Evolutionary conservation across 169 alveolate species (phyloP), one percentile per base, ranked within the genome.

Genomic region (Theileria parva): DNA sequence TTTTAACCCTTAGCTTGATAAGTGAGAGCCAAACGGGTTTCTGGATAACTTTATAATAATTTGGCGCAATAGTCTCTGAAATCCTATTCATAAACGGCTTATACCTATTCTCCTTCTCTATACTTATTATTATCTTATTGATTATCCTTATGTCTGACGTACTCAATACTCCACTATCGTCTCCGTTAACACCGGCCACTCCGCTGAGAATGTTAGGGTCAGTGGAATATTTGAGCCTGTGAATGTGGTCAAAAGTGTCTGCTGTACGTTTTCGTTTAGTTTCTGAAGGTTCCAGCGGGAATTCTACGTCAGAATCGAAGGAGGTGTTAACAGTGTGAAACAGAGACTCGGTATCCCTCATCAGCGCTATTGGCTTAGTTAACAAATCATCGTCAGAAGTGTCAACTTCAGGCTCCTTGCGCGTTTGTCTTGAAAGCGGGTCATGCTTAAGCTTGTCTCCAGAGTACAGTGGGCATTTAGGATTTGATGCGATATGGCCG

Each of bases 401-500:
- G 69, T 78, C 79, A 55, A 13, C 78, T 50, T 30, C 76, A 23
- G 25, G 73, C 30, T 34, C 69, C 69, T n/a, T 73, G 21, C 63
- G 60, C 30, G 67, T 50, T 28, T 74, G 86, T 13, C 55, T n/a
- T 71, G 78, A 80, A 59, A 34, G 75, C 75, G 66, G 50, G 71
- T 85, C 69, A 70, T 71, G 85, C 1, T 75, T 51, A 21, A 60
- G 77, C 9, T 63, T 89, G 28, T 88, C 94, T 32, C 91, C 94
- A 70, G 81, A 70, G 80, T 79, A 89, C 15, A 78, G 69, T 19
- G 92, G 88, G 55, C 95, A 78, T 79, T 92, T 94, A 51, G 94
- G 95, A 79, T 93, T 93, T 23, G 96, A 93, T 25, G 96, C 95
- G 61, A 93, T 93, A 76, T 93, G 96, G 0, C 96, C 96, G 0